Percentiles rank a stretch among this genome's conserved stretches.
These are phyloP conservation scores for Rosa lucieae DNA, from an alignment of 306 rosid species.

Conservation along the genomic window DNA sequence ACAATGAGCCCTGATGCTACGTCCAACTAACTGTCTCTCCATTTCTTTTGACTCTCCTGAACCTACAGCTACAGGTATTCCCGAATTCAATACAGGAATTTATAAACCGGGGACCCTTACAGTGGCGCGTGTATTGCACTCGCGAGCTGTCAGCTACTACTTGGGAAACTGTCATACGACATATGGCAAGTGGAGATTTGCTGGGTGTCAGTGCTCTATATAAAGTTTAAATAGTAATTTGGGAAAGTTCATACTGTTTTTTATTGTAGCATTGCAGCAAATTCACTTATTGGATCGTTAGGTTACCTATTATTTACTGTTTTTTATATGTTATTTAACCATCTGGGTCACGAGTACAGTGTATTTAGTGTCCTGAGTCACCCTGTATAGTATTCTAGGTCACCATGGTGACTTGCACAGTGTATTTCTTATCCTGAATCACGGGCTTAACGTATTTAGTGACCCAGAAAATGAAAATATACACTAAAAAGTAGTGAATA, in stretches of 20 bases:
- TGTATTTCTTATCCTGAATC: too few relatives aligned
- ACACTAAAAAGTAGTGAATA: too few relatives aligned
- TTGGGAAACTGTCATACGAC: background rate
- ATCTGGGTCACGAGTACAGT: too few relatives aligned
- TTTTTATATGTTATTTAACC: too few relatives aligned
- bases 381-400: too few relatives aligned
- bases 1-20: conserved; percentile 20
- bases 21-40: conserved; percentile 54
- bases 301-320: too few relatives aligned
- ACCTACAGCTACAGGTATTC: background rate
- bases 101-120: background rate
- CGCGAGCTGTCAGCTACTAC: background rate
- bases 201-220: background rate
- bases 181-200: background rate
- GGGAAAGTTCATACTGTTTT: background rate
- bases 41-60: conserved; percentile 38
- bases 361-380: too few relatives aligned
- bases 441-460: too few relatives aligned
- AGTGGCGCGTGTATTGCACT: background rate
- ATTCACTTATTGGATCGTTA: too few relatives aligned
- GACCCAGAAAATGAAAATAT: too few relatives aligned
- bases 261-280: background rate
- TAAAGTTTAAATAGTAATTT: too few relatives aligned
- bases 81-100: background rate
- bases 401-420: too few relatives aligned